A percentile compares a stretch with the other conserved stretches of the same genome.
These are phyloP conservation scores for Candida patagonica DNA, from an alignment of 805 yeast species.

Conservation along the genomic window DNA sequence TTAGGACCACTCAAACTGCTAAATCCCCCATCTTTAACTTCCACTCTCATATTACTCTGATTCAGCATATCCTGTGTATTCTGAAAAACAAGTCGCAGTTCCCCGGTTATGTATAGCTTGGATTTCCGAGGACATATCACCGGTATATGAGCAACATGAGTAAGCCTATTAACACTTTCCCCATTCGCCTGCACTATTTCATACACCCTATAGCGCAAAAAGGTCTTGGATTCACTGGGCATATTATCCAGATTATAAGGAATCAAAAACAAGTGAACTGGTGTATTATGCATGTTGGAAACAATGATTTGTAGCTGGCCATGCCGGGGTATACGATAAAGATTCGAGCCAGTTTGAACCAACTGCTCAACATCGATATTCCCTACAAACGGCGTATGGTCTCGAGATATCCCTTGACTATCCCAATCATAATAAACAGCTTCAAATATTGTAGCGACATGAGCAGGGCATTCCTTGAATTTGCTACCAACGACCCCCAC, in stretches of 20 bases:
- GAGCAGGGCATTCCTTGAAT: slow-evolving; percentile 21
- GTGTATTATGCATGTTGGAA: slow-evolving; percentile 25
- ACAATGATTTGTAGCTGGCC: slow-evolving; percentile 29
- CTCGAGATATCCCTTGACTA: slow-evolving; percentile 5
- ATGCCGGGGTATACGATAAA: slow-evolving; percentile 25
- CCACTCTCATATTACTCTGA: not conserved
- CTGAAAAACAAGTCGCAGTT: slow-evolving; percentile 25
- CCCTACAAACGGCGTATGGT: slow-evolving; percentile 25
- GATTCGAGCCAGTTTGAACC: slow-evolving; percentile 7
- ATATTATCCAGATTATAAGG: slow-evolving; percentile 26
- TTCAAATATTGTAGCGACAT: slow-evolving; percentile 19
- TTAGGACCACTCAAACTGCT: too few species aligned
- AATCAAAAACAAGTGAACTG: slow-evolving; percentile 25
- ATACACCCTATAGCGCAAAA: slow-evolving; percentile 25
- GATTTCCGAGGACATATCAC: slow-evolving; percentile 19
- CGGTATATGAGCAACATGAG: slow-evolving; percentile 26
- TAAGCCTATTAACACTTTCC: slow-evolving; percentile 12
- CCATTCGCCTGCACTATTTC: not conserved
- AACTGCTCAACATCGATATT: slow-evolving; percentile 14
- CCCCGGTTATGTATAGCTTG: slow-evolving; percentile 21
- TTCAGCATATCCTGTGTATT: slow-evolving; percentile 10
- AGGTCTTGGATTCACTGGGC: slow-evolving; percentile 24
- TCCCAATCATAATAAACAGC: slow-evolving; percentile 26
- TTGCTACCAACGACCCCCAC: slow-evolving; percentile 26
- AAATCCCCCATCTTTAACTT: not conserved